Conservation (phyloP, 768 basidiomycete genomes). For the Sutorius australiensis region DNA sequence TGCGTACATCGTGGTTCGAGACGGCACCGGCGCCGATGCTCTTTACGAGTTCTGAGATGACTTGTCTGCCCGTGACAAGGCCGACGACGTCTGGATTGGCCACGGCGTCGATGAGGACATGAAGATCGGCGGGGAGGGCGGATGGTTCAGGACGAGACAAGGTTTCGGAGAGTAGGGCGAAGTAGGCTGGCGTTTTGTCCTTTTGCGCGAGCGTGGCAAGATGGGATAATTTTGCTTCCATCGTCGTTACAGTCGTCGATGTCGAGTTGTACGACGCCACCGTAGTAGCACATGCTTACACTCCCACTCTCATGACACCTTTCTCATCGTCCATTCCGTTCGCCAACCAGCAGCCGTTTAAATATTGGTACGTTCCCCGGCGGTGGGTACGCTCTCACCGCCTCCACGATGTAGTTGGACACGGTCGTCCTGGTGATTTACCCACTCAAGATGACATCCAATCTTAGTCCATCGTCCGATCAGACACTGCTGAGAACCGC, state of each 20-base stretch:
- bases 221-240: constrained; percentile 67
- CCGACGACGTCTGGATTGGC: constrained; percentile 79
- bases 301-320: neutral
- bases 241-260: constrained; percentile 22
- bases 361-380: neutral
- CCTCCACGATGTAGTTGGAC: neutral
- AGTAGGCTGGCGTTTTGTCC: constrained; percentile 77
- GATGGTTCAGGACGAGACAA: constrained; percentile 49
- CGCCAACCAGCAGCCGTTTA: neutral
- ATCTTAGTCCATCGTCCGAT: neutral
- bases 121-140: constrained; percentile 53
- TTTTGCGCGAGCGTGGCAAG: constrained; percentile 68
- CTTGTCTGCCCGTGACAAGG: constrained; percentile 84
- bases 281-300: neutral
- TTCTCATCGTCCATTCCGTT: neutral
- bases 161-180: constrained; percentile 63
- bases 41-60: constrained; percentile 81
- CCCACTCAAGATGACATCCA: constrained; percentile 1
- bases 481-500: constrained; percentile 17
- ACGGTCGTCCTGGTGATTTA: constrained; percentile 31
- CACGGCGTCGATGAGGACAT: constrained; percentile 71
- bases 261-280: neutral
- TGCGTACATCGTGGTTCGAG: constrained; percentile 53
- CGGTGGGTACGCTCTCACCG: constrained; percentile 8
- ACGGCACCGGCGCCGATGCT: constrained; percentile 55